Evolutionary conservation across 768 basidiomycete genomes (phyloP).

Genomic region (Myochromella boudieri): DNA sequence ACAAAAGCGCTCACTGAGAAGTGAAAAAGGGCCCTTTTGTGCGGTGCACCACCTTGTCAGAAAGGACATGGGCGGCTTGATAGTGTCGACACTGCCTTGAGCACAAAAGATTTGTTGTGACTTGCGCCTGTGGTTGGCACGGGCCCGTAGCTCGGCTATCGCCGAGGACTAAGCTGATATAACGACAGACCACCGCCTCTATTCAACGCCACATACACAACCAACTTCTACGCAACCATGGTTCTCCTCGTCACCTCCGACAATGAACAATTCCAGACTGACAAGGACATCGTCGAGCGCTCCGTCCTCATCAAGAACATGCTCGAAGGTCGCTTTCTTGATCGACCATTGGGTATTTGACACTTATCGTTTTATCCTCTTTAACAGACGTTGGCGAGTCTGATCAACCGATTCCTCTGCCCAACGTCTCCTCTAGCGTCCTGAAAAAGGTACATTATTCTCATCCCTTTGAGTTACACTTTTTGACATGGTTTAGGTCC

Average conservation of each 20-base stretch:
- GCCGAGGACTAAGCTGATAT: conserved; percentile 31
- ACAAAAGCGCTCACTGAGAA: conserved; percentile 32
- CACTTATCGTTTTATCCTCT: no score
- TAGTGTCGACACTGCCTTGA: neutral
- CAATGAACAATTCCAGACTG: conserved; percentile 90
- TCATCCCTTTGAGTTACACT: neutral
- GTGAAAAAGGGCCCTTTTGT: conserved; percentile 50
- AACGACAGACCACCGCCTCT: conserved; percentile 19
- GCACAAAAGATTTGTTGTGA: conserved; percentile 7
- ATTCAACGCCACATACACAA: conserved; percentile 18
- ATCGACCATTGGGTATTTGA: no score
- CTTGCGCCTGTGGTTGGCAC: conserved; percentile 3
- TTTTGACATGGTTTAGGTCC: conserved; percentile 54
- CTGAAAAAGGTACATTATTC: conserved; percentile 75
- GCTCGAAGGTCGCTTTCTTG: conserved; percentile 85
- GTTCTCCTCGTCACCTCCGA: conserved; percentile 92
- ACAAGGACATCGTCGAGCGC: conserved; percentile 93
- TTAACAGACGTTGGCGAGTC: conserved; percentile 92
- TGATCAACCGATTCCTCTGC: conserved; percentile 91
- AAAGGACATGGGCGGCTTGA: conserved; percentile 40
- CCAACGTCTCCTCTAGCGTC: conserved; percentile 91
- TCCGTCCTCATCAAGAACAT: conserved; percentile 98
- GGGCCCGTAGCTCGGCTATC: conserved; percentile 35
- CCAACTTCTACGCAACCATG: conserved; percentile 40
- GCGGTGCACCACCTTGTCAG: conserved; percentile 42